Percentiles rank a stretch among this genome's conserved stretches.
phyloP scores from a whole-genome alignment of 257 asterid species.

The Solanum dulcamara region DNA sequence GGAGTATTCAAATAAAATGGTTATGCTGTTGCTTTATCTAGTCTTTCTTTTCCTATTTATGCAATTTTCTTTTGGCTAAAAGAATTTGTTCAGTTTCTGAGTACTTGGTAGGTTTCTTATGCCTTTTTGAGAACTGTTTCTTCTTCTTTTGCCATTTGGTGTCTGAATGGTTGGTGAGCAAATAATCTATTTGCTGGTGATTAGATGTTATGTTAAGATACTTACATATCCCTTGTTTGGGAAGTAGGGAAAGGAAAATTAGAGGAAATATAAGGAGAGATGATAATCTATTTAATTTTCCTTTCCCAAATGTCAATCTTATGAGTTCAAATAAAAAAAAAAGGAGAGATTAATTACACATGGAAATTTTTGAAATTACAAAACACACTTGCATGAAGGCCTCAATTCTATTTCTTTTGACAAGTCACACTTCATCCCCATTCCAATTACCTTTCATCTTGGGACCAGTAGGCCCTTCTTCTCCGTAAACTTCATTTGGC shows the following conservation, averaged over 20 bases:
- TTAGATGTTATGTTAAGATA: not conserved
- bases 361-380: not conserved
- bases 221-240: not conserved
- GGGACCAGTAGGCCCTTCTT: constrained; percentile 77
- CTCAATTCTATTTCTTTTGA: not conserved
- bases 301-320: not conserved
- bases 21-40: not conserved
- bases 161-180: not conserved
- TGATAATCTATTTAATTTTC: not conserved
- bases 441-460: constrained; percentile 55
- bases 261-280: not conserved
- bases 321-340: not conserved
- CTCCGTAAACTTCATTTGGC: constrained; percentile 58
- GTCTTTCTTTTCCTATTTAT: not conserved
- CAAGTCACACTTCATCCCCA: constrained; percentile 36
- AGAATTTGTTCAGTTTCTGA: not conserved
- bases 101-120: not conserved
- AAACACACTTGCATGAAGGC: not conserved
- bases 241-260: not conserved
- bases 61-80: not conserved
- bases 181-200: not conserved
- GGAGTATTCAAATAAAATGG: not conserved
- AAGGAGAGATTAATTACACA: not conserved
- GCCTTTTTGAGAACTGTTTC: not conserved
- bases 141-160: not conserved